A percentile compares a stretch with the other conserved stretches of the same genome.
These are phyloP conservation scores for Pythium scleroteichum DNA, from an alignment of 352 stramenopile genomes.

Conservation along the genomic window DNA sequence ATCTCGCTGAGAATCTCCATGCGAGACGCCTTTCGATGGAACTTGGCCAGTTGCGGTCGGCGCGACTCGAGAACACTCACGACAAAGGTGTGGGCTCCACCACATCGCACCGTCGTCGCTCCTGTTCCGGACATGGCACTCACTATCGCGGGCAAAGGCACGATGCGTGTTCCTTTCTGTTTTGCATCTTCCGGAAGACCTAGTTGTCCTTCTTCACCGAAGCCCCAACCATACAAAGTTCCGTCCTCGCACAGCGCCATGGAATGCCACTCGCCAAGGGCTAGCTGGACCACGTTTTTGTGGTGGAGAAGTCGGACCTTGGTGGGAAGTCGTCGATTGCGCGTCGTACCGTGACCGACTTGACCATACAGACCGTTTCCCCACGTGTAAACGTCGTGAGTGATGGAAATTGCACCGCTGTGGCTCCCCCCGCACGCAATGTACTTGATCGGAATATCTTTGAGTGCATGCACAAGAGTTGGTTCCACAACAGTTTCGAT, in stretches of 20 bases:
- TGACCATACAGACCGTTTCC: slow-evolving; percentile 59
- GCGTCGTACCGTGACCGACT: slow-evolving; percentile 42
- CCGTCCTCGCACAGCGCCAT: slow-evolving; percentile 59
- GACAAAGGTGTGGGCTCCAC: slow-evolving; percentile 62
- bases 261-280: slow-evolving; percentile 75
- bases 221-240: slow-evolving; percentile 62
- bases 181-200: slow-evolving; percentile 49
- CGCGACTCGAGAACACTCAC: slow-evolving; percentile 64
- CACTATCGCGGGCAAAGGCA: slow-evolving; percentile 47
- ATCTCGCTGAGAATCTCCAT: slow-evolving; percentile 35
- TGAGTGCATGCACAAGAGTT: slow-evolving; percentile 35
- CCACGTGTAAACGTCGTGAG: slow-evolving; percentile 61
- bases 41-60: slow-evolving; percentile 40
- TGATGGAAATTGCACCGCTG: slow-evolving; percentile 45
- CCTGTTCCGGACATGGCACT: slow-evolving; percentile 55
- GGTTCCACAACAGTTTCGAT: slow-evolving; percentile 48
- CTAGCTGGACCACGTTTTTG: slow-evolving; percentile 46
- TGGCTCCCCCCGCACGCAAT: slow-evolving; percentile 62
- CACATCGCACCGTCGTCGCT: slow-evolving; percentile 54
- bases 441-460: slow-evolving; percentile 34
- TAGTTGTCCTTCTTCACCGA: slow-evolving; percentile 73
- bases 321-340: slow-evolving; percentile 41
- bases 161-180: slow-evolving; percentile 31
- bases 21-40: slow-evolving; percentile 40
- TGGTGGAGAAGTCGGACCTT: slow-evolving; percentile 47